Percentiles rank a stretch among this genome's conserved stretches.
These are phyloP conservation scores for Cryphonectria nitschkei DNA, from an alignment of 2,329 filamentous ascomycete species.

Conservation along the genomic window DNA sequence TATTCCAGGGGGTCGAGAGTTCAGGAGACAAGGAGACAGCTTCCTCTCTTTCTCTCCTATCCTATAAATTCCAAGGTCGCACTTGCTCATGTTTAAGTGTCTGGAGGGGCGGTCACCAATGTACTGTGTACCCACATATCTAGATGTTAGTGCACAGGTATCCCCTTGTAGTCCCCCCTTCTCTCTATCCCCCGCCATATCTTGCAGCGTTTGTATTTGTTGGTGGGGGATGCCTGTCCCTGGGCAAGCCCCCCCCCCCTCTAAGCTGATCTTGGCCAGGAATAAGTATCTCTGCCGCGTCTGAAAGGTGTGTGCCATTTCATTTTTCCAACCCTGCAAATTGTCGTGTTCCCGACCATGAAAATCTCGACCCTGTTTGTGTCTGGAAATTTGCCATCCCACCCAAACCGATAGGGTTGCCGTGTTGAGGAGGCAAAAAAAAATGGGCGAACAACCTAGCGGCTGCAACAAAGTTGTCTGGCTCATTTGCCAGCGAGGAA, in stretches of 20 bases:
- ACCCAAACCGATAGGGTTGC: not conserved
- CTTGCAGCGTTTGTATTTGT: not conserved
- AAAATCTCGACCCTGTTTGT: constrained; percentile 1
- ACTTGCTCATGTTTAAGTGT: constrained; percentile 7
- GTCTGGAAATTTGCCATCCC: not conserved
- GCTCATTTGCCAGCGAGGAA: not conserved
- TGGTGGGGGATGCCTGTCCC: constrained; percentile 22
- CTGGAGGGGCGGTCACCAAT: constrained; percentile 17
- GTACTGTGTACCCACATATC: constrained; percentile 7
- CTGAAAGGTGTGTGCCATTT: constrained; percentile 3
- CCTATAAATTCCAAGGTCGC: constrained; percentile 21
- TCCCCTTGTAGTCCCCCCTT: not conserved
- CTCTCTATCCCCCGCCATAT: not conserved
- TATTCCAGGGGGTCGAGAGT: constrained; percentile 25
- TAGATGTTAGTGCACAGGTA: constrained; percentile 11
- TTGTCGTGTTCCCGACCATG: not conserved
- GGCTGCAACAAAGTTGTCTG: not conserved
- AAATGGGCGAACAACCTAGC: not conserved
- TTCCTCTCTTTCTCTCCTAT: constrained; percentile 10
- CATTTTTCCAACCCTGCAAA: not conserved
- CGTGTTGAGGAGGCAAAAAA: constrained; percentile 7
- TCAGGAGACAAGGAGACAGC: constrained; percentile 21
- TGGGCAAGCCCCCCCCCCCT: not conserved
- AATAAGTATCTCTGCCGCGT: constrained; percentile 10
- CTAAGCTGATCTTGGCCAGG: constrained; percentile 11